A percentile compares a stretch with the other conserved stretches of the same genome.
Evolutionary conservation across 257 asterid genomes (phyloP).

Genomic region (Solanum rostratum): DNA sequence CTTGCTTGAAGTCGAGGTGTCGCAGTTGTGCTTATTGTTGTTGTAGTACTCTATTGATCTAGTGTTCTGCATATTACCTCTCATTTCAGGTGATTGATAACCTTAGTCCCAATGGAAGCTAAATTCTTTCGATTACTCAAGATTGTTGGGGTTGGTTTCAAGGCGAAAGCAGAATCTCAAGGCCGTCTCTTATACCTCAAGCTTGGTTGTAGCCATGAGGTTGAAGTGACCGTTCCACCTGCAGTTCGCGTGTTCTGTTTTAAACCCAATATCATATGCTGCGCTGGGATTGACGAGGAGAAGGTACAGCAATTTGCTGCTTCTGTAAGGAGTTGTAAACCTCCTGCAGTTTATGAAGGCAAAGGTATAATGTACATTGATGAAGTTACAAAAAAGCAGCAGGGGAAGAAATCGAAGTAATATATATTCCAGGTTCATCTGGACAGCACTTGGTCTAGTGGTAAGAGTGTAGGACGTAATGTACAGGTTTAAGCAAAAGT

Average conservation of each 20-base stretch:
- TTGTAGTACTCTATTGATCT: background rate
- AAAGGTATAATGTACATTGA: constrained; percentile 55
- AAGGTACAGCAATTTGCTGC: constrained; percentile 53
- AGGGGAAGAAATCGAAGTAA: constrained; percentile 51
- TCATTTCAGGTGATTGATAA: background rate
- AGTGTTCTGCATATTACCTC: background rate
- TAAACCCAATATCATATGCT: constrained; percentile 42
- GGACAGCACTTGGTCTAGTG: background rate
- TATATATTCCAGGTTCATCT: background rate
- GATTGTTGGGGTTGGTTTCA: constrained; percentile 68
- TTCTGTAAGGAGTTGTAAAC: constrained; percentile 46
- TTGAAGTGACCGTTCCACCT: constrained; percentile 45
- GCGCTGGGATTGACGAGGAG: constrained; percentile 52
- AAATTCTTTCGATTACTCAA: constrained; percentile 47
- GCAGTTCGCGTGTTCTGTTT: constrained; percentile 53
- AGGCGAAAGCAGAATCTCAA: constrained; percentile 64
- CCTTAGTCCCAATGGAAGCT: constrained; percentile 24
- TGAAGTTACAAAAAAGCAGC: constrained; percentile 51
- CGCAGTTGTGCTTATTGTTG: background rate
- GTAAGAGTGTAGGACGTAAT: background rate
- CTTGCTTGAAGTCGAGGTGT: background rate
- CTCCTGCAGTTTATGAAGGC: constrained; percentile 51
- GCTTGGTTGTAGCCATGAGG: constrained; percentile 57
- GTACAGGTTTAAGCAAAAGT: background rate
- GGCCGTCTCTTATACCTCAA: constrained; percentile 56